Base-by-base conservation (phyloP, 1,139 yeast species). In the Tardiomyces depauwii region DNA sequence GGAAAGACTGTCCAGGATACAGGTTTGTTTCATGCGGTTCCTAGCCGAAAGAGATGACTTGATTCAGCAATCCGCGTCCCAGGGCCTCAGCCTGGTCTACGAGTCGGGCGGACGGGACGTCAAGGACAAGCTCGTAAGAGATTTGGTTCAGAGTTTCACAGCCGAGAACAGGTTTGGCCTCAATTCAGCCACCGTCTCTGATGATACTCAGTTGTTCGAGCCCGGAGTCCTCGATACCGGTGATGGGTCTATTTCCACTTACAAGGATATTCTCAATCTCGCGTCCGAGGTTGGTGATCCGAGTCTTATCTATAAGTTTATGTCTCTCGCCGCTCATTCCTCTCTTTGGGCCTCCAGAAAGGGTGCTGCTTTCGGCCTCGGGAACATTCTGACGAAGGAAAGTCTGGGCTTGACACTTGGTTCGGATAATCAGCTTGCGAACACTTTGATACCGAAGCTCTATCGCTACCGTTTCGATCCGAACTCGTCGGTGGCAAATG, bases 231-330 rank as follows among this genome's bases (percentile, higher is more conserved):
- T 89, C 55, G 81, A 76, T 44, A 86, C 95, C 0, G 83, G 82
- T 44, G 93, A 85, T 53, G 91, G 89, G 1, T 83, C 95, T 0
- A 80, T 89, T 2, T 84, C 95, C 0, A 88, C 96, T 0, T 89
- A 89, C 58, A 85, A 83, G 56, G 72, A 68, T 49, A 87, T 89
- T 30, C 68, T 89, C 54, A 83, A 73, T 55, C 70, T 91, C 45
- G 97, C 97, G 0, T 80, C 93, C 1, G 97, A 91, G 59, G 93
- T 88, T 4, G 97, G 97, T 40, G 96, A 91, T 62, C 95, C 97
- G 18, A 77, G 94, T 57, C 73, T 91, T 55, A 96, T 91, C 5
- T 91, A 91, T 63, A 86, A 88, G 58, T 91, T 91, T 59, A 87
- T 91, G 96, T 80, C 95, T 0, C 67, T 91, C 47, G 95, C 97